Evolutionary conservation across 768 basidiomycete genomes (phyloP).

Genomic region (Collybia mongolica): DNA sequence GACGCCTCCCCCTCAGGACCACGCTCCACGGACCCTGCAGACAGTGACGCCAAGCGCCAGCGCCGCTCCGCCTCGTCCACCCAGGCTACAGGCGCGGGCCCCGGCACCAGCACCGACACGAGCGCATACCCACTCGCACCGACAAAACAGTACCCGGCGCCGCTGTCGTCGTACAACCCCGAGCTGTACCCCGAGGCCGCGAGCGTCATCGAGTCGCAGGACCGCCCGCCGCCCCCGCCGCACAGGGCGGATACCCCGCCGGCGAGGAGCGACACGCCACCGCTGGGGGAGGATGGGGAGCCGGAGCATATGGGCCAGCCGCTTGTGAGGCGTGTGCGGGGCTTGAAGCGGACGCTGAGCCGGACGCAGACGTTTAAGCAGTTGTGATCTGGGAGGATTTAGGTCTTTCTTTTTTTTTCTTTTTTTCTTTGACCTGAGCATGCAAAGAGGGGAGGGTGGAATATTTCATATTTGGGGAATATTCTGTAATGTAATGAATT

Average conservation of each 20-base stretch:
- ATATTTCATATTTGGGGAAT: no score
- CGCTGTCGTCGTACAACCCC: slow-evolving; percentile 32
- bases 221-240: slow-evolving; percentile 13
- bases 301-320: slow-evolving; percentile 10
- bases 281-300: slow-evolving; percentile 14
- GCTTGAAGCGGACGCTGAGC: slow-evolving; percentile 22
- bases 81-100: background rate
- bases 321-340: slow-evolving; percentile 14
- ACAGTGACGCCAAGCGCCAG: slow-evolving; percentile 11
- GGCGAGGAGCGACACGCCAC: slow-evolving; percentile 1
- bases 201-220: slow-evolving; percentile 23
- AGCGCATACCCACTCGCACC: slow-evolving; percentile 13
- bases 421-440: no score
- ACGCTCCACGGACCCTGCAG: background rate
- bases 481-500: no score
- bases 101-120: background rate
- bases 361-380: slow-evolving; percentile 31
- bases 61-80: slow-evolving; percentile 7
- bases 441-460: no score
- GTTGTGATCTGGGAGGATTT: slow-evolving; percentile 13
- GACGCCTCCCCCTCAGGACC: background rate
- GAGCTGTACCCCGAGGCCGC: slow-evolving; percentile 34
- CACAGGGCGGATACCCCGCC: slow-evolving; percentile 6
- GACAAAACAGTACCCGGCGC: slow-evolving; percentile 35
- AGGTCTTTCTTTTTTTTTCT: no score